phyloP scores from a whole-genome alignment of 148 eudicot species.

The Camellia granthamiana region DNA sequence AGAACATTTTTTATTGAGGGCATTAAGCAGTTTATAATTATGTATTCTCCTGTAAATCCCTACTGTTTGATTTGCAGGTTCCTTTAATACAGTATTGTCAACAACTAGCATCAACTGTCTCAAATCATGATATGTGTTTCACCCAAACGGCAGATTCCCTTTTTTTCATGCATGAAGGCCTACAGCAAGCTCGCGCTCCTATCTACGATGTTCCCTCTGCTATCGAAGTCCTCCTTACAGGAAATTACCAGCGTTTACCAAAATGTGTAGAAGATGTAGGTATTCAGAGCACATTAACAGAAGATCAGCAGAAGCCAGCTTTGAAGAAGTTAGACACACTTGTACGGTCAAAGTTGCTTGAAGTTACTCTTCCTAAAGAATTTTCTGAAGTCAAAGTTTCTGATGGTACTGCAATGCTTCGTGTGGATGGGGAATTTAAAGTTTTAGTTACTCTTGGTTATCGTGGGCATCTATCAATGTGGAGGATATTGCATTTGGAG shows the following conservation, averaged over 20 bases:
- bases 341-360: conserved; percentile 86
- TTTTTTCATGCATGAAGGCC: conserved; percentile 93
- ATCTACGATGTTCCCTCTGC: conserved; percentile 98
- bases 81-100: conserved; percentile 93
- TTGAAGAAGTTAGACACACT: conserved; percentile 78
- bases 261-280: conserved; percentile 94
- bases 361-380: conserved; percentile 73
- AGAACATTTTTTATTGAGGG: no score
- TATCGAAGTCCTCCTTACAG: conserved; percentile 84
- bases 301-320: conserved; percentile 75
- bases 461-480: conserved; percentile 86
- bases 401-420: conserved; percentile 83
- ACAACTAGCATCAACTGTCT: conserved; percentile 83
- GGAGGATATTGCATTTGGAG: conserved; percentile 98
- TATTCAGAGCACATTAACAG: conserved; percentile 66
- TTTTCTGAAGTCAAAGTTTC: conserved; percentile 71
- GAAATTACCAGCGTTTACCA: conserved; percentile 88
- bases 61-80: conserved; percentile 53
- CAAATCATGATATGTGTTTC: conserved; percentile 96
- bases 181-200: conserved; percentile 99
- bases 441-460: conserved; percentile 96
- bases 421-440: conserved; percentile 94
- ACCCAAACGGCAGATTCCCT: conserved; percentile 95
- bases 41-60: not conserved
- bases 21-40: not conserved